Percentiles rank a stretch among this genome's conserved stretches.
phyloP scores from a whole-genome alignment of 2,329 filamentous ascomycete genomes.

The Pseudocercospora fijiensis region DNA sequence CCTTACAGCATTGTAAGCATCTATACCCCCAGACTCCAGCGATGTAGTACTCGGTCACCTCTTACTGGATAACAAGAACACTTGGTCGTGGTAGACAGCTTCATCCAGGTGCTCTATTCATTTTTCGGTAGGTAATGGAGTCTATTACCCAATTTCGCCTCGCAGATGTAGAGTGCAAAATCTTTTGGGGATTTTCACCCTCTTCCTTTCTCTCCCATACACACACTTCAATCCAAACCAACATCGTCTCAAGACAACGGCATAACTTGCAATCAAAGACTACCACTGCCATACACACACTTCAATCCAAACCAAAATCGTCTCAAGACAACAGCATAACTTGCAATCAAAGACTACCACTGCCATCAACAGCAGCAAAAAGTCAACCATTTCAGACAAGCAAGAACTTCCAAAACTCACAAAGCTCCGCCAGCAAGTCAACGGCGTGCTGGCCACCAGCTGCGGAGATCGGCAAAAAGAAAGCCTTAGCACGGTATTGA shows the following conservation, averaged over 20 bases:
- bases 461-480: neutral
- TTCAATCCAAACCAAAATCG: neutral
- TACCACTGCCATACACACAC: neutral
- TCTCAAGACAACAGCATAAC: neutral
- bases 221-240: neutral
- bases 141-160: neutral
- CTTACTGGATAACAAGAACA: neutral
- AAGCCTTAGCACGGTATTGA: neutral
- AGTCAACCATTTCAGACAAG: neutral
- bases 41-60: neutral
- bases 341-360: neutral
- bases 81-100: neutral
- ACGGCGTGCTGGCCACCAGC: neutral
- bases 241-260: neutral
- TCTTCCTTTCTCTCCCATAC: neutral
- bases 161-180: neutral
- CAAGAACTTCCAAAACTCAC: neutral
- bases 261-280: neutral
- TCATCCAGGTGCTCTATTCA: neutral
- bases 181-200: neutral
- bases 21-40: neutral
- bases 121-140: neutral
- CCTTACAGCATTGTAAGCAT: neutral
- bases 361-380: neutral
- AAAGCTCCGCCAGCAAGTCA: neutral